These are phyloP conservation scores for Sicyos baderoa DNA, from an alignment of 306 rosid genomes.

Conservation along the genomic window DNA sequence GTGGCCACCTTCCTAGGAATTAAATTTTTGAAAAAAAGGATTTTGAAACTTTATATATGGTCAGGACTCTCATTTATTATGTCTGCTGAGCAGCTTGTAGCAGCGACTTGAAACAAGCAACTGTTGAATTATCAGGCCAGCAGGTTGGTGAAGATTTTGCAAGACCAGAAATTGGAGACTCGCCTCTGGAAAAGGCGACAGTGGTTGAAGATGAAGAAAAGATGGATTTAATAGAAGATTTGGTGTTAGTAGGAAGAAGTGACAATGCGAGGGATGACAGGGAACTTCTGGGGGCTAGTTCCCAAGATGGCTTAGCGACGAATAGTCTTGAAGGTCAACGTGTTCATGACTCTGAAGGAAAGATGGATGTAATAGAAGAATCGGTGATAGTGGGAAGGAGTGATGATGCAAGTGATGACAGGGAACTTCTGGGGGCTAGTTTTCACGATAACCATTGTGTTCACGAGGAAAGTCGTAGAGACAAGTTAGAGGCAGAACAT, in stretches of 20 bases:
- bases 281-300: slow-evolving; percentile 2
- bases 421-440: slow-evolving; percentile 9
- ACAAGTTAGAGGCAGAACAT: slow-evolving; percentile 29
- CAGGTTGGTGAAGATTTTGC: slow-evolving; percentile 15
- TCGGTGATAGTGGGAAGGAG: slow-evolving; percentile 26
- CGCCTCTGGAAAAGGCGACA: slow-evolving; percentile 13
- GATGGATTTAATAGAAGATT: slow-evolving; percentile 25
- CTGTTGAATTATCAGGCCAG: slow-evolving; percentile 21
- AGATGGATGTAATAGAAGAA: slow-evolving; percentile 24
- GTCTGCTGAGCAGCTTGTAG: slow-evolving; percentile 30
- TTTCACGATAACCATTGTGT: slow-evolving; percentile 18
- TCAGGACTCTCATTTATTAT: not conserved
- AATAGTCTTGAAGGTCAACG: slow-evolving; percentile 19
- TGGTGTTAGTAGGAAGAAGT: slow-evolving; percentile 25
- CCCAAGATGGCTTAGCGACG: slow-evolving; percentile 18
- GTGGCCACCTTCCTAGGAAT: too few relatives aligned
- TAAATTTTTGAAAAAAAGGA: too few relatives aligned
- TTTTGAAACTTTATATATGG: too few relatives aligned
- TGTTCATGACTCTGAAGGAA: slow-evolving; percentile 10
- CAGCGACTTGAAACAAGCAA: slow-evolving; percentile 25
- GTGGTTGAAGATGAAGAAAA: slow-evolving; percentile 21
- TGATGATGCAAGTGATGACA: slow-evolving; percentile 13
- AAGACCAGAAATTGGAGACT: slow-evolving; percentile 15
- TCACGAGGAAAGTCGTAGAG: slow-evolving; percentile 22
- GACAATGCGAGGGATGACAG: slow-evolving; percentile 17